Conservation (phyloP, 192 early-diverging fungal genomes). For the Helicostylum pulchrum region DNA sequence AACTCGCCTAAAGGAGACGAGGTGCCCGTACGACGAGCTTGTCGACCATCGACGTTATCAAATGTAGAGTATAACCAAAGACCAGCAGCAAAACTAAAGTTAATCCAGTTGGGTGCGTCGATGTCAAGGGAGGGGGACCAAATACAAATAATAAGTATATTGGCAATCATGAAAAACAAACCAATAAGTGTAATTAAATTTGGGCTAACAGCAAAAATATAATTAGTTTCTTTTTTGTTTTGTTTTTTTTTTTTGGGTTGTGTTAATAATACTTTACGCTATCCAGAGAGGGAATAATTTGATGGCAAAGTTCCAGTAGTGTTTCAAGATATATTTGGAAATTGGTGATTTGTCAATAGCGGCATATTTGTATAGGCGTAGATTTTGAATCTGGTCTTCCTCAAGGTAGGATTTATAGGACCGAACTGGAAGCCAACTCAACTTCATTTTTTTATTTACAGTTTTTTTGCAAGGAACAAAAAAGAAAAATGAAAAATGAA, state of each 20-base stretch:
- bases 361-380: conserved; percentile 83
- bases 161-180: conserved; percentile 70
- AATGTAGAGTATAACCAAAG: conserved; percentile 89
- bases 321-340: conserved; percentile 70
- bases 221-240: no score
- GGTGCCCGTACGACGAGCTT: conserved; percentile 76
- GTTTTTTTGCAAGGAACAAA: background rate
- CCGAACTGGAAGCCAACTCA: background rate
- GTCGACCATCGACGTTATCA: conserved; percentile 86
- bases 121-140: conserved; percentile 64
- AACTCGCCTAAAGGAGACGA: conserved; percentile 80
- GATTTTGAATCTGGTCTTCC: conserved; percentile 45
- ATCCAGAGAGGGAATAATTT: conserved; percentile 83
- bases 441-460: background rate
- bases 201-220: no score
- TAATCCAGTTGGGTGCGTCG: conserved; percentile 71
- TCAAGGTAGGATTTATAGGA: conserved; percentile 9
- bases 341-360: conserved; percentile 80
- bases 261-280: conserved; percentile 52
- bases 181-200: conserved; percentile 84
- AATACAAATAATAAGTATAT: conserved; percentile 67
- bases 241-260: background rate
- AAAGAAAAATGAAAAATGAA: background rate
- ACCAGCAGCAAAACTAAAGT: conserved; percentile 69
- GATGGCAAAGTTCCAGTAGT: conserved; percentile 86